Evolutionary conservation across 1,139 yeast genomes (phyloP).

Genomic region (Debaryomyces coudertii): DNA sequence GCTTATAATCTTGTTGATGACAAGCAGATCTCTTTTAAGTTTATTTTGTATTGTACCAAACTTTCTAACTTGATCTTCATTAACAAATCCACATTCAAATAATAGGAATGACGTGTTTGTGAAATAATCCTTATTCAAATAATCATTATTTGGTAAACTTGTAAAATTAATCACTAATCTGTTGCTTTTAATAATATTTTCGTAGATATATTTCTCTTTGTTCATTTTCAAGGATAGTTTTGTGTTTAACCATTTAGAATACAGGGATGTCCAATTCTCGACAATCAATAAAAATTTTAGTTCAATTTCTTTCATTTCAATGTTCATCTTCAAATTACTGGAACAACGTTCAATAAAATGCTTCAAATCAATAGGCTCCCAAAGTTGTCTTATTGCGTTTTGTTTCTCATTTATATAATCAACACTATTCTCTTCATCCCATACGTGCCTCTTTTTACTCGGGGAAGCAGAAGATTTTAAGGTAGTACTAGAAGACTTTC

Average conservation of each 20-base stretch:
- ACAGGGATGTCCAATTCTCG: constrained; percentile 45
- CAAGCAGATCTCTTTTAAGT: constrained; percentile 37
- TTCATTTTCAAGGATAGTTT: constrained; percentile 40
- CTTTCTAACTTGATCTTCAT: constrained; percentile 17
- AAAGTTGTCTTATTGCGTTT: constrained; percentile 37
- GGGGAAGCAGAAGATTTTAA: constrained; percentile 18
- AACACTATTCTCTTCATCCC: constrained; percentile 17
- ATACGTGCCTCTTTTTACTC: constrained; percentile 18
- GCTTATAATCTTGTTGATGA: constrained; percentile 41
- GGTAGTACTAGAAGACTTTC: constrained; percentile 23
- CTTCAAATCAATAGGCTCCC: constrained; percentile 44
- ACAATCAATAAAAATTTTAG: constrained; percentile 44
- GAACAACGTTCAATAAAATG: constrained; percentile 29
- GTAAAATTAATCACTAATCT: constrained; percentile 31
- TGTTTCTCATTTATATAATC: constrained; percentile 30
- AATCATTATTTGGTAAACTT: constrained; percentile 43
- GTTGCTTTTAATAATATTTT: constrained; percentile 25
- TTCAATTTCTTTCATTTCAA: constrained; percentile 23
- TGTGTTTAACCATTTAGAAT: constrained; percentile 51
- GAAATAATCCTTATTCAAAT: constrained; percentile 41
- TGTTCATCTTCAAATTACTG: constrained; percentile 24
- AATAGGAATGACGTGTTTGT: constrained; percentile 41
- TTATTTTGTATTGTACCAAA: constrained; percentile 28
- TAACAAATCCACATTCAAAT: constrained; percentile 50
- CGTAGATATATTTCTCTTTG: constrained; percentile 31